Evolutionary conservation across 1,284 basidiomycete genomes (phyloP).

Genomic region (Sutorius eximius): DNA sequence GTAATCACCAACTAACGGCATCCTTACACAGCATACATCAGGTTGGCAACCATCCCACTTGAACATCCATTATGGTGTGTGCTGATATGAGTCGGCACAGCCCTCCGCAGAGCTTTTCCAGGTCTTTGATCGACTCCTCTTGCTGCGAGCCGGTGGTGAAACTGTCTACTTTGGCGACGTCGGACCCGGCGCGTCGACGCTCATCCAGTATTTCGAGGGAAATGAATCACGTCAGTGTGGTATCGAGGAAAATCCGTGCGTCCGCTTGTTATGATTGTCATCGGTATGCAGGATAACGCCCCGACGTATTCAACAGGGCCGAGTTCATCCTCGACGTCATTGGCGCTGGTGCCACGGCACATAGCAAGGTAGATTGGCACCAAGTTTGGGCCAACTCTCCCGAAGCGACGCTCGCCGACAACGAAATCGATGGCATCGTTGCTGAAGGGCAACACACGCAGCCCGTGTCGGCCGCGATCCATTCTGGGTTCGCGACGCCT

Average conservation of each 20-base stretch:
- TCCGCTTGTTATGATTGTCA: neutral
- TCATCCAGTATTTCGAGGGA: conserved; percentile 71
- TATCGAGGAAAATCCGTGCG: conserved; percentile 44
- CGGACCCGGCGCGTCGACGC: conserved; percentile 53
- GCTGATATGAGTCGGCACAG: conserved; percentile 39
- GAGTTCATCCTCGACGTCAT: conserved; percentile 73
- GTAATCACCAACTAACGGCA: neutral
- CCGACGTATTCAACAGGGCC: conserved; percentile 40
- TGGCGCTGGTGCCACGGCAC: conserved; percentile 61
- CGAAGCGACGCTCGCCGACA: conserved; percentile 35
- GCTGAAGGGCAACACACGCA: conserved; percentile 38
- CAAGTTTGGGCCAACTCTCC: conserved; percentile 44
- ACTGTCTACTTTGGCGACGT: conserved; percentile 80
- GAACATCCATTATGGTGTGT: neutral
- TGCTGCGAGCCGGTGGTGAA: conserved; percentile 69
- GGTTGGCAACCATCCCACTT: conserved; percentile 7
- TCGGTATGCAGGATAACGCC: neutral
- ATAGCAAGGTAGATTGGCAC: conserved; percentile 47
- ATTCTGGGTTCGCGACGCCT: conserved; percentile 53
- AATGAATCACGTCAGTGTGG: conserved; percentile 53
- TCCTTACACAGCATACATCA: conserved; percentile 23
- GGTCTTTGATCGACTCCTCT: conserved; percentile 59
- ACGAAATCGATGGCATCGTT: conserved; percentile 43
- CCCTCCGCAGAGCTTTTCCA: conserved; percentile 75
- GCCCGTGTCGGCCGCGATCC: conserved; percentile 33